Percentiles rank a stretch among this genome's conserved stretches.
Conservation (phyloP, 1,284 basidiomycete species). For the Sanghuangporus weigelae region DNA sequence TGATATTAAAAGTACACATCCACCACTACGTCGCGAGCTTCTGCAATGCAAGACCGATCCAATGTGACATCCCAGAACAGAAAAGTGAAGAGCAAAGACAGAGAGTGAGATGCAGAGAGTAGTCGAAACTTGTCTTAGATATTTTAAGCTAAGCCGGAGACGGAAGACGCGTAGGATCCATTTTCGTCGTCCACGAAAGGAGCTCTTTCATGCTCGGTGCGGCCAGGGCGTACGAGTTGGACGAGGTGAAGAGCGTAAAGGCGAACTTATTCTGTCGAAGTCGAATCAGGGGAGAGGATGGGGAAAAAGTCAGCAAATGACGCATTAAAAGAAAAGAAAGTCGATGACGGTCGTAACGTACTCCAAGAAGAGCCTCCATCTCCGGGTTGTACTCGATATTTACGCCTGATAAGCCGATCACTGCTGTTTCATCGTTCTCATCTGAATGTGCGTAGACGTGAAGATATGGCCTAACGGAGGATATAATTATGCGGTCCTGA, state of each 20-base stretch:
- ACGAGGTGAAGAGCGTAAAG: conserved; percentile 85
- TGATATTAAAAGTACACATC: neutral
- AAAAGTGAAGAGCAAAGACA: neutral
- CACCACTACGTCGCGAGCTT: neutral
- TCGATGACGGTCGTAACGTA: conserved; percentile 36
- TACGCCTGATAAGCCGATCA: conserved; percentile 82
- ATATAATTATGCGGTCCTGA: neutral
- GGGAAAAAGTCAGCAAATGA: neutral
- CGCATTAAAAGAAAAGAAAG: conserved; percentile 13
- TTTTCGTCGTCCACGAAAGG: conserved; percentile 74
- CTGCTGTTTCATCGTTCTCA: conserved; percentile 78
- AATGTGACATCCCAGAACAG: neutral
- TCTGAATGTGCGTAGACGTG: conserved; percentile 79
- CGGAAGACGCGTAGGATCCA: conserved; percentile 65
- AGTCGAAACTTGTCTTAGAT: too few species aligned
- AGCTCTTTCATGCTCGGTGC: conserved; percentile 78
- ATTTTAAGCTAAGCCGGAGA: conserved; percentile 5
- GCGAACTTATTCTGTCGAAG: conserved; percentile 65
- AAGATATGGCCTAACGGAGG: conserved; percentile 73
- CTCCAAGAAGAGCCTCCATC: conserved; percentile 82
- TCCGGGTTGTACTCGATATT: conserved; percentile 84
- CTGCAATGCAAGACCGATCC: neutral
- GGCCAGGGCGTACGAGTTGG: conserved; percentile 85
- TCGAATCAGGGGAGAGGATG: conserved; percentile 14
- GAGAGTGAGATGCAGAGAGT: too few species aligned